phyloP scores from a whole-genome alignment of 1,284 basidiomycete genomes.

The Cryptococcus floricola region DNA sequence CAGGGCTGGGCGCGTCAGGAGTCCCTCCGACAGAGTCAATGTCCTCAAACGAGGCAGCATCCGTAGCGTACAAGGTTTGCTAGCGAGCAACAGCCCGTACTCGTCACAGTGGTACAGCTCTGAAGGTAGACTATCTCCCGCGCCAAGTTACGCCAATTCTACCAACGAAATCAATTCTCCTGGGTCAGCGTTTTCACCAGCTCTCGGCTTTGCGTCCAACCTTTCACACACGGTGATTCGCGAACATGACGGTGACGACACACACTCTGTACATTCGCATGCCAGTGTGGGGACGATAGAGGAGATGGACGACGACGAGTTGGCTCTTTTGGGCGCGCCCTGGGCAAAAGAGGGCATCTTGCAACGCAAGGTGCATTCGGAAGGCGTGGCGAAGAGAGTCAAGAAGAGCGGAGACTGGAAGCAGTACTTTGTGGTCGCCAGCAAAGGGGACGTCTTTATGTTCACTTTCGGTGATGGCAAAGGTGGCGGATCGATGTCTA shows the following conservation, averaged over 20 bases:
- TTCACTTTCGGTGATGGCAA: constrained; percentile 73
- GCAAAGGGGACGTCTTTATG: constrained; percentile 89
- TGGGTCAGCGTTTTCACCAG: constrained; percentile 57
- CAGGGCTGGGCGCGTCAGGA: constrained; percentile 20
- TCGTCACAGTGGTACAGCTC: constrained; percentile 44
- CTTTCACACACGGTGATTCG: constrained; percentile 93
- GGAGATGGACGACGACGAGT: constrained; percentile 80
- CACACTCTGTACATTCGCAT: constrained; percentile 61
- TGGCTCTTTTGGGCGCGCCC: constrained; percentile 88
- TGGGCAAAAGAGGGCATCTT: constrained; percentile 99
- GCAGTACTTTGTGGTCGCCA: constrained; percentile 92
- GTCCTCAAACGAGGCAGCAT: constrained; percentile 86
- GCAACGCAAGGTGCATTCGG: constrained; percentile 90
- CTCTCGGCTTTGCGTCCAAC: constrained; percentile 91
- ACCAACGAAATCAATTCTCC: constrained; percentile 65
- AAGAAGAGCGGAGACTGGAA: constrained; percentile 77
- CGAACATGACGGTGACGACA: constrained; percentile 83
- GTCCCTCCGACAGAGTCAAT: constrained; percentile 54
- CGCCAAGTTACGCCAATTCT: constrained; percentile 80
- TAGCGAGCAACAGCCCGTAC: constrained; percentile 43
- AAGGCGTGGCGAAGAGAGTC: constrained; percentile 63
- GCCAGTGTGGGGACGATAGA: constrained; percentile 54
- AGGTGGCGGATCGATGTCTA: constrained; percentile 48
- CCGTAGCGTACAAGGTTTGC: constrained; percentile 73
- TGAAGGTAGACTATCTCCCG: constrained; percentile 80